phyloP scores from a whole-genome alignment of 345 rosid genomes.

The Heritiera littoralis region DNA sequence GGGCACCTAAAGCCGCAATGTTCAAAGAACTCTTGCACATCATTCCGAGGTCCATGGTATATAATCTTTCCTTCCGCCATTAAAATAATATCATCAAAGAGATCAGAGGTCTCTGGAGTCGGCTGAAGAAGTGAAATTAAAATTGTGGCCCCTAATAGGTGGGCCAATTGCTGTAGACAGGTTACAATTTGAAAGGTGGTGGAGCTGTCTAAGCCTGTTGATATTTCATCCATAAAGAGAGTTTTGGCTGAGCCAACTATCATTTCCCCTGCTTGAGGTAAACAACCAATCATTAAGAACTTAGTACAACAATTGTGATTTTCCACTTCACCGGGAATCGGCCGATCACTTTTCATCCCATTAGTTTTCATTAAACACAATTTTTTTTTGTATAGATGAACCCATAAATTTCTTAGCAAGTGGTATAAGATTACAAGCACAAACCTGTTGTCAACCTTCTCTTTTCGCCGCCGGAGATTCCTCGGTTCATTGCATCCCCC shows the following conservation, averaged over 20 bases:
- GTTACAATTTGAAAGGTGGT: conserved; percentile 47
- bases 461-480: conserved; percentile 7
- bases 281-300: too few relatives aligned
- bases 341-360: too few relatives aligned
- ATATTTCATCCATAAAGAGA: conserved; percentile 60
- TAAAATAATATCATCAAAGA: conserved; percentile 65
- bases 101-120: conserved; percentile 70
- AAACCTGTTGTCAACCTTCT: not conserved
- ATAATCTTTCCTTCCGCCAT: conserved; percentile 67
- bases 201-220: conserved; percentile 59
- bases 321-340: too few relatives aligned
- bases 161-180: too few relatives aligned
- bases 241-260: conserved; percentile 59
- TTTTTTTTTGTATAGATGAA: too few relatives aligned
- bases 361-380: too few relatives aligned
- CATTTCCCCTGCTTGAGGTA: conserved; percentile 48
- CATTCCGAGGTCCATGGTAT: conserved; percentile 64
- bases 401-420: too few relatives aligned
- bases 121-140: conserved; percentile 49
- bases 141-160: too few relatives aligned
- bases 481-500: conserved; percentile 11
- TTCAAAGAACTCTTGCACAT: conserved; percentile 60
- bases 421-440: too few relatives aligned
- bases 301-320: too few relatives aligned
- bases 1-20: conserved; percentile 36